These are phyloP conservation scores for Serendipita indica DNA, from an alignment of 768 basidiomycete genomes.

Conservation along the genomic window DNA sequence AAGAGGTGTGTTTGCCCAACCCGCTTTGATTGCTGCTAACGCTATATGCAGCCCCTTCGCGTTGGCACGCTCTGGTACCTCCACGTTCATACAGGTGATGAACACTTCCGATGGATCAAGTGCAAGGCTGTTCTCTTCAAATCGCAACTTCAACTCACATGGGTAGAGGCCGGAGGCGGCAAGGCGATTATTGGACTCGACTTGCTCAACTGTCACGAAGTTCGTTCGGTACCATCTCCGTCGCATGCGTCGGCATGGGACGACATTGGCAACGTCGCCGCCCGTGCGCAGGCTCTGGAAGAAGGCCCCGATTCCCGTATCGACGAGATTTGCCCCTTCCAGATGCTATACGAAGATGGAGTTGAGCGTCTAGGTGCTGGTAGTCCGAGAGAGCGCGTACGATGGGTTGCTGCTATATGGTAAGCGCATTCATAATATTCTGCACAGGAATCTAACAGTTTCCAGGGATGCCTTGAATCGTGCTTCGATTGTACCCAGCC, in stretches of 20 bases:
- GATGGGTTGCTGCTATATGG: conserved; percentile 89
- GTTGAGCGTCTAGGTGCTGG: conserved; percentile 82
- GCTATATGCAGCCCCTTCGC: conserved; percentile 49
- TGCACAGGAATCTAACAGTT: neutral
- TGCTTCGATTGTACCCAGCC: conserved; percentile 36
- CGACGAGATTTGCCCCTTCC: conserved; percentile 77
- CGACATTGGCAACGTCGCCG: conserved; percentile 79
- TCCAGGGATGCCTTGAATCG: conserved; percentile 66
- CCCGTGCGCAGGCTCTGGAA: conserved; percentile 36
- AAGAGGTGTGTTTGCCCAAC: conserved; percentile 8
- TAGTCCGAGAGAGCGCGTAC: conserved; percentile 67
- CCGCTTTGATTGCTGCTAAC: neutral
- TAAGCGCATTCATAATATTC: conserved; percentile 25
- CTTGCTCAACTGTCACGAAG: conserved; percentile 71
- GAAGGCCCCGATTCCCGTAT: conserved; percentile 31
- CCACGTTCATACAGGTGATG: conserved; percentile 72
- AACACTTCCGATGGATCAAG: conserved; percentile 57
- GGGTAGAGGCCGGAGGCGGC: conserved; percentile 72
- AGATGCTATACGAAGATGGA: conserved; percentile 79
- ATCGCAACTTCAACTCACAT: conserved; percentile 72
- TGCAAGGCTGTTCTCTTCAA: conserved; percentile 72
- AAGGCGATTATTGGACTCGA: conserved; percentile 78
- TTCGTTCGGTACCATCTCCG: conserved; percentile 69
- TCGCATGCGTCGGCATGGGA: conserved; percentile 66
- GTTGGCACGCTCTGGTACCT: conserved; percentile 83